phyloP scores from a whole-genome alignment of 1,284 basidiomycete species.

The Leccinum subfulvum region DNA sequence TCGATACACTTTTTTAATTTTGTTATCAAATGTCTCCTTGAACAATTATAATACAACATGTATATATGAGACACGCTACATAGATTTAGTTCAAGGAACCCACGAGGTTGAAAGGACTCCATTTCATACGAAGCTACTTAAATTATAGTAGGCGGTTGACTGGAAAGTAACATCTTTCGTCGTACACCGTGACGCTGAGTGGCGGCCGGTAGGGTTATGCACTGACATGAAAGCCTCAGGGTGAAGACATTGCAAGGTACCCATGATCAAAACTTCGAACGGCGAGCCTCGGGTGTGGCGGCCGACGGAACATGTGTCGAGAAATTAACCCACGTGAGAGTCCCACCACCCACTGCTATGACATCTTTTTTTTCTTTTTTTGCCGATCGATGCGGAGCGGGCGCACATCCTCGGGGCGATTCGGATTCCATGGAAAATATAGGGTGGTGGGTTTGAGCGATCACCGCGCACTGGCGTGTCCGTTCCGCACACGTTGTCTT shows the following conservation, averaged over 20 bases:
- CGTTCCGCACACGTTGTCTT: not conserved
- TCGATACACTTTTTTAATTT: conserved; percentile 1
- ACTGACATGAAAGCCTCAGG: too few relatives aligned
- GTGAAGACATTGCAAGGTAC: too few relatives aligned
- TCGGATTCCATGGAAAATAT: not conserved
- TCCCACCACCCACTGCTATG: too few relatives aligned
- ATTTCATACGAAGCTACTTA: not conserved
- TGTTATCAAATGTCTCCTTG: not conserved
- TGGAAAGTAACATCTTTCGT: not conserved
- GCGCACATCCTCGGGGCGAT: not conserved
- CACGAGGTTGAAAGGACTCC: not conserved
- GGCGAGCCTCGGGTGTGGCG: too few relatives aligned
- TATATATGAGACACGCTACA: not conserved
- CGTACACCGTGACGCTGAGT: too few relatives aligned
- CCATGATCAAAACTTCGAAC: too few relatives aligned
- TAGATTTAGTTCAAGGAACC: not conserved
- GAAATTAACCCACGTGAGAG: too few relatives aligned
- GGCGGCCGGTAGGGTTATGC: too few relatives aligned
- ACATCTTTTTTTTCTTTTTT: not conserved
- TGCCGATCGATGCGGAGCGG: not conserved
- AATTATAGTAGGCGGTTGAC: not conserved
- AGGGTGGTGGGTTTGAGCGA: not conserved
- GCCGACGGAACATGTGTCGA: too few relatives aligned
- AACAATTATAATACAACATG: not conserved
- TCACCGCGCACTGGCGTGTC: not conserved